These are phyloP conservation scores for Boletus subcaerulescens DNA, from an alignment of 768 basidiomycete genomes.

Conservation along the genomic window DNA sequence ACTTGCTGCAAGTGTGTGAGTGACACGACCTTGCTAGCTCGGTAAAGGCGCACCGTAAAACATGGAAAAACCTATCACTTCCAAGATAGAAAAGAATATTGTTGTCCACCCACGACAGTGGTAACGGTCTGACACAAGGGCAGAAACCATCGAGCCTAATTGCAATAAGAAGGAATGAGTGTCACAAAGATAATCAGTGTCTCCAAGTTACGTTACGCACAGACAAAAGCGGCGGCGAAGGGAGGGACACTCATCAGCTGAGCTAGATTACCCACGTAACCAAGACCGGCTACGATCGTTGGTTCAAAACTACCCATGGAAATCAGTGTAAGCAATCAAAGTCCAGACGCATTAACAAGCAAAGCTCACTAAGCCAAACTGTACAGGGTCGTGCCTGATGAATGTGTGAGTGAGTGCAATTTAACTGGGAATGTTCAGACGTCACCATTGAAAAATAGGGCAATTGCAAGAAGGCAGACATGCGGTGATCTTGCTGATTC, in stretches of 20 bases:
- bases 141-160: slow-evolving; percentile 38
- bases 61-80: slow-evolving; percentile 51
- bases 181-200: not conserved
- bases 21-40: not conserved
- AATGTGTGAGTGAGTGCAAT: not conserved
- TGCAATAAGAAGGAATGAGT: not conserved
- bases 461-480: slow-evolving; percentile 47
- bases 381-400: slow-evolving; percentile 14
- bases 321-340: slow-evolving; percentile 20
- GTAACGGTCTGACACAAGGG: slow-evolving; percentile 53
- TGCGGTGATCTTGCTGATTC: slow-evolving; percentile 51
- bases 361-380: slow-evolving; percentile 25
- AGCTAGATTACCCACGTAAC: slow-evolving; percentile 50
- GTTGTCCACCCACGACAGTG: slow-evolving; percentile 46
- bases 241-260: slow-evolving; percentile 65
- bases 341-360: slow-evolving; percentile 21
- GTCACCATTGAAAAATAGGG: slow-evolving; percentile 53
- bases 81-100: slow-evolving; percentile 43
- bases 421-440: not conserved
- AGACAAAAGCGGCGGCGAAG: slow-evolving; percentile 47
- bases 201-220: slow-evolving; percentile 35
- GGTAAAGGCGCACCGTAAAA: slow-evolving; percentile 43
- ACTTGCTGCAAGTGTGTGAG: slow-evolving; percentile 14
- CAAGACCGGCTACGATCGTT: slow-evolving; percentile 63
- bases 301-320: slow-evolving; percentile 57